These are phyloP conservation scores for Laetiporus sulphureus DNA, from an alignment of 1,284 basidiomycete genomes.

Conservation along the genomic window DNA sequence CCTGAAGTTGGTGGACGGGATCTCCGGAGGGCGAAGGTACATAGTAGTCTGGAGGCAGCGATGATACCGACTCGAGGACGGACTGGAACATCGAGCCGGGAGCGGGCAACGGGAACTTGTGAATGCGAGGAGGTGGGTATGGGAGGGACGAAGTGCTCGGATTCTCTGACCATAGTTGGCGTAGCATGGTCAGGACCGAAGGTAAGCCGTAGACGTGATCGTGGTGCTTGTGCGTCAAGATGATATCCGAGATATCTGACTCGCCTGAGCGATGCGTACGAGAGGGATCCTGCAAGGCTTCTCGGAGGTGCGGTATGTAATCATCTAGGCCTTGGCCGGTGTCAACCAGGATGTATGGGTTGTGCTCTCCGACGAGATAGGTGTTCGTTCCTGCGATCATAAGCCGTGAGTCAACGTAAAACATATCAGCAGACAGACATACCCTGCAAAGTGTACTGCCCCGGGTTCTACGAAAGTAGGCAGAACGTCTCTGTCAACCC, in stretches of 20 bases:
- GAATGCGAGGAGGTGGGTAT: conserved; percentile 59
- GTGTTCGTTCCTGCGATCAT: conserved; percentile 74
- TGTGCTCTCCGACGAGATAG: conserved; percentile 71
- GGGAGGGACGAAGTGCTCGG: conserved; percentile 29
- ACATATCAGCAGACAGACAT: conserved; percentile 1
- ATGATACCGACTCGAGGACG: conserved; percentile 37
- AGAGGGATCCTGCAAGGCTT: conserved; percentile 40
- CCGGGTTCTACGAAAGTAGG: conserved; percentile 66
- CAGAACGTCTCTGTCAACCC: too few species aligned
- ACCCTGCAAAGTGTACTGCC: conserved; percentile 90
- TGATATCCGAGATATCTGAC: conserved; percentile 72
- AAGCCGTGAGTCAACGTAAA: not conserved
- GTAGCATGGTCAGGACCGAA: conserved; percentile 63
- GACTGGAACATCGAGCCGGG: conserved; percentile 29
- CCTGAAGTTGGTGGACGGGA: conserved; percentile 49
- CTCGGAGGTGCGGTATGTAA: conserved; percentile 65
- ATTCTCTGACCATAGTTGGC: conserved; percentile 46
- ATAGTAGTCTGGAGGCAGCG: conserved; percentile 29
- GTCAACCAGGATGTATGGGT: conserved; percentile 80
- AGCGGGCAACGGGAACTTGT: conserved; percentile 53
- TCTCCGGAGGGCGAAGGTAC: conserved; percentile 34
- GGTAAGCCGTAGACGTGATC: conserved; percentile 84
- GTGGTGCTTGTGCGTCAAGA: conserved; percentile 87
- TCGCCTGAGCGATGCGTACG: conserved; percentile 26
- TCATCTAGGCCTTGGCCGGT: conserved; percentile 75